Conservation (phyloP, 2,329 filamentous ascomycete genomes). For the Ceratocystiopsis sp. region DNA sequence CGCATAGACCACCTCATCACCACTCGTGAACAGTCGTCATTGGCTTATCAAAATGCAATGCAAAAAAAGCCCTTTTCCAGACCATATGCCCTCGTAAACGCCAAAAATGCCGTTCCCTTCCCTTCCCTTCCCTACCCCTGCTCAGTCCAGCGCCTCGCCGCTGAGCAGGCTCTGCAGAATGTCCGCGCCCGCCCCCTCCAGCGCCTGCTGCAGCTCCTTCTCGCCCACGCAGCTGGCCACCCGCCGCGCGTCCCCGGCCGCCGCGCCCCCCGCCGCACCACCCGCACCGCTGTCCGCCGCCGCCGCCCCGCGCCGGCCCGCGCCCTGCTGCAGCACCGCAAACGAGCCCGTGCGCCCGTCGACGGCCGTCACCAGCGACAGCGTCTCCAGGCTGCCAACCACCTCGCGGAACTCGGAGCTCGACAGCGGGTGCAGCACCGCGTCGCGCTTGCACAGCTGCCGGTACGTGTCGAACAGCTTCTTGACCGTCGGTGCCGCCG, state of each 20-base stretch:
- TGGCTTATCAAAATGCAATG: too few species aligned
- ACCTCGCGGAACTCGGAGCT: constrained; percentile 91
- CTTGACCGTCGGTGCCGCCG: constrained; percentile 61
- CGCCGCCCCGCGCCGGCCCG: constrained; percentile 16
- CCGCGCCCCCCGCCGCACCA: constrained; percentile 38
- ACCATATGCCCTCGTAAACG: too few species aligned
- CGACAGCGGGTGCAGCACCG: constrained; percentile 76
- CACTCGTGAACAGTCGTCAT: too few species aligned
- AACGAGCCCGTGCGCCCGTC: constrained; percentile 56
- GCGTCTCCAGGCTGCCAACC: constrained; percentile 70
- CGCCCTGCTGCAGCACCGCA: constrained; percentile 25
- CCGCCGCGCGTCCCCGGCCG: constrained; percentile 53
- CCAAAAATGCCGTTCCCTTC: too few species aligned
- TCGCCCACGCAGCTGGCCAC: constrained; percentile 67
- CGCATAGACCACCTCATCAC: too few species aligned
- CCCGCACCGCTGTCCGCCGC: background rate
- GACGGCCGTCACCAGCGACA: constrained; percentile 58
- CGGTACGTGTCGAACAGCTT: constrained; percentile 72
- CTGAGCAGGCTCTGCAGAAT: constrained; percentile 46
- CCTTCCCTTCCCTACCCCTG: too few species aligned
- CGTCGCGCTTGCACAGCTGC: constrained; percentile 66
- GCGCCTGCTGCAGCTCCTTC: constrained; percentile 56
- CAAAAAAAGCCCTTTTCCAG: too few species aligned
- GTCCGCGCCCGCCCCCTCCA: constrained; percentile 43
- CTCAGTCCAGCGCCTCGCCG: constrained; percentile 39